phyloP scores from a whole-genome alignment of 176 grass and related monocot genomes.

The Rhipidocladum racemiflorum region DNA sequence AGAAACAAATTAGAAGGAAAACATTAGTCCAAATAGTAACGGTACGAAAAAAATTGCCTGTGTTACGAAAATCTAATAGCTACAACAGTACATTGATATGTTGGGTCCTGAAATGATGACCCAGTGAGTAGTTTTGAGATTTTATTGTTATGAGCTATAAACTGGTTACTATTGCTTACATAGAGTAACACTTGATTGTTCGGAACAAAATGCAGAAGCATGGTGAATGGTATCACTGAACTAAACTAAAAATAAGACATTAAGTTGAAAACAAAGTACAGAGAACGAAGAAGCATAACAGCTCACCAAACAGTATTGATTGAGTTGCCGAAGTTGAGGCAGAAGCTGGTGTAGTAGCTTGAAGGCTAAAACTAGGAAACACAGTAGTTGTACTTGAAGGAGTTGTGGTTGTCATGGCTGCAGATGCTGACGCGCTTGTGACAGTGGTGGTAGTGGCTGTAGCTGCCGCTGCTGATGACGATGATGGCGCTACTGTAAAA shows the following conservation, averaged over 20 bases:
- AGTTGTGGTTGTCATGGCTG: slow-evolving; percentile 25
- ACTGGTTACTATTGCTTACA: background rate
- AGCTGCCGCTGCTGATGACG: slow-evolving; percentile 36
- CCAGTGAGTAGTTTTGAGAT: background rate
- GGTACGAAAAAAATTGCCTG: background rate
- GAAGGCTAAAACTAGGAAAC: slow-evolving; percentile 64
- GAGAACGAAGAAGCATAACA: slow-evolving; percentile 4
- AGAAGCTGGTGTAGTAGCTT: slow-evolving; percentile 40
- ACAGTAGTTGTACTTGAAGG: slow-evolving; percentile 31
- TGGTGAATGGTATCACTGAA: background rate
- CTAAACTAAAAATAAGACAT: slow-evolving; percentile 9
- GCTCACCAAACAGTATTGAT: slow-evolving; percentile 55
- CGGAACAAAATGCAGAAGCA: background rate
- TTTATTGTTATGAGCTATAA: background rate
- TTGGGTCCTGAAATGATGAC: background rate
- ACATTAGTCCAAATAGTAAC: background rate
- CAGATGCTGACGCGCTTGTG: slow-evolving; percentile 41
- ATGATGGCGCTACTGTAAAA: slow-evolving; percentile 38
- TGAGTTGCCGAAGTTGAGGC: slow-evolving; percentile 32
- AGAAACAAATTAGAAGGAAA: background rate
- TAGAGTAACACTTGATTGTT: background rate
- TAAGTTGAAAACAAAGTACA: background rate
- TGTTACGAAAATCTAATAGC: background rate
- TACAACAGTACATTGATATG: background rate
- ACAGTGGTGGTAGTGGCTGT: slow-evolving; percentile 43